A percentile compares a stretch with the other conserved stretches of the same genome.
These are phyloP conservation scores for Crithidia brevicula DNA, from an alignment of 208 protist genomes.

Conservation along the genomic window DNA sequence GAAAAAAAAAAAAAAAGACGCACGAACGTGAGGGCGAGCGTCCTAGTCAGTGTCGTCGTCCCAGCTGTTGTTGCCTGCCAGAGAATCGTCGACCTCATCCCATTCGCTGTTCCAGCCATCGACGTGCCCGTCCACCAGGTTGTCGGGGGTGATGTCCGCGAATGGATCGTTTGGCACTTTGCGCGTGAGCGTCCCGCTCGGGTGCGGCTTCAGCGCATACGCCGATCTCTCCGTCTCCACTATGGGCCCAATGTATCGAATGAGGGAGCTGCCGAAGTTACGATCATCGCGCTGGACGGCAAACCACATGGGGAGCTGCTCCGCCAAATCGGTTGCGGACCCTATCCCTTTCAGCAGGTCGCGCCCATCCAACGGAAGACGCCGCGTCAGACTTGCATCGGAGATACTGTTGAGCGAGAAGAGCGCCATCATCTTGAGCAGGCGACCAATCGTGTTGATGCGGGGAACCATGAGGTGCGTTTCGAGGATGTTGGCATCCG, in stretches of 20 bases:
- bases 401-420: conserved; percentile 47
- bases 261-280: conserved; percentile 50
- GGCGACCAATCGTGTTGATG: conserved; percentile 36
- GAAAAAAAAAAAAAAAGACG: conserved; percentile 1
- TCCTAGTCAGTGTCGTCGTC: too few relatives aligned
- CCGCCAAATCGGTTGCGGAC: conserved; percentile 45
- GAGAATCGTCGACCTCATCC: conserved; percentile 31
- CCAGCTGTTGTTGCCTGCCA: not conserved
- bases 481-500: conserved; percentile 28
- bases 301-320: conserved; percentile 88
- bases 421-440: conserved; percentile 79
- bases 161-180: conserved; percentile 38
- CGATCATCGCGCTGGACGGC: conserved; percentile 50
- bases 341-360: conserved; percentile 51
- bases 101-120: conserved; percentile 38
- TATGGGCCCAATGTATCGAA: conserved; percentile 77
- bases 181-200: conserved; percentile 19
- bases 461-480: conserved; percentile 44
- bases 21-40: too few relatives aligned
- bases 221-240: conserved; percentile 9
- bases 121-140: not conserved
- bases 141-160: conserved; percentile 12
- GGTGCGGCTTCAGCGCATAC: conserved; percentile 18
- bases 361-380: conserved; percentile 51
- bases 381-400: conserved; percentile 48